Evolutionary conservation across 192 early-diverging fungal genomes (phyloP).

Genomic region (Funneliformis mosseae): DNA sequence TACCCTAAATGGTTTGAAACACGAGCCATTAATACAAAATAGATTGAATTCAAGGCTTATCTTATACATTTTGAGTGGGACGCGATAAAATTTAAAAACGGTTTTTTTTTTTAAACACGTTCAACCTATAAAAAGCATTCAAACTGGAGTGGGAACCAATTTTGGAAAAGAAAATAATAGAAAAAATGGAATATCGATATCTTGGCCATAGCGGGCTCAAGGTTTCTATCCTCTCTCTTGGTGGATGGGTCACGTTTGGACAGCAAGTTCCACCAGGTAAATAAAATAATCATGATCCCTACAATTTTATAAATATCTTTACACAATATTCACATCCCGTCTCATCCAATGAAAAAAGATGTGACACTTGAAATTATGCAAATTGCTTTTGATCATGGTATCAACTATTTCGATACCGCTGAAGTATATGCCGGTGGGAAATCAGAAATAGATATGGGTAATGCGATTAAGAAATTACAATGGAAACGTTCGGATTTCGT

Average conservation of each 20-base stretch:
- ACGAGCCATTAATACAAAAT: too few relatives aligned
- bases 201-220: slow-evolving; percentile 78
- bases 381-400: slow-evolving; percentile 68
- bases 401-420: slow-evolving; percentile 81
- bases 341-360: slow-evolving; percentile 41
- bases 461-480: slow-evolving; percentile 74
- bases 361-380: slow-evolving; percentile 65
- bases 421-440: slow-evolving; percentile 65
- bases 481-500: slow-evolving; percentile 75
- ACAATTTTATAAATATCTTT: not conserved
- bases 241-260: slow-evolving; percentile 78
- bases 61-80: too few relatives aligned
- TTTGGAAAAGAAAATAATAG: not conserved
- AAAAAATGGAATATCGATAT: slow-evolving; percentile 76
- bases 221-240: slow-evolving; percentile 71
- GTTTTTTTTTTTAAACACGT: too few relatives aligned
- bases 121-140: not conserved
- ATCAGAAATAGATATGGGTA: slow-evolving; percentile 75
- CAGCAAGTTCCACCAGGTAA: slow-evolving; percentile 28
- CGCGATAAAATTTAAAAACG: not conserved
- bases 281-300: not conserved
- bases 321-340: not conserved
- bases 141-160: not conserved
- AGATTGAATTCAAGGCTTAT: too few relatives aligned
- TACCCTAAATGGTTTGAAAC: too few relatives aligned